These are phyloP conservation scores for Phalaenopsis aphrodite DNA, from an alignment of 106 monocot species.

Conservation along the genomic window DNA sequence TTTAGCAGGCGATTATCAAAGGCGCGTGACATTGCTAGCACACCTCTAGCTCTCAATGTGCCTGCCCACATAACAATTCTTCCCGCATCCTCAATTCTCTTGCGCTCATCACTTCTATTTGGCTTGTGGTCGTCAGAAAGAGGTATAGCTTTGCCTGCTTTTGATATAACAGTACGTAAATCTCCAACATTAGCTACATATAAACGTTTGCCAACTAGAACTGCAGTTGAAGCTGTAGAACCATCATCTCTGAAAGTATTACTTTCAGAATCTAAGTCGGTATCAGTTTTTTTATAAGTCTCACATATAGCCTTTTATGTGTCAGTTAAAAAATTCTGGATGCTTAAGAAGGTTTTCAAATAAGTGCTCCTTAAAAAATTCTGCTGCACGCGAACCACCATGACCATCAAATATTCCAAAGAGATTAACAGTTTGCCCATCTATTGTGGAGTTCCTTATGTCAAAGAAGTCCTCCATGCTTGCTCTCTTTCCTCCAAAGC, in stretches of 20 bases:
- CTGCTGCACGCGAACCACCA: too few relatives aligned
- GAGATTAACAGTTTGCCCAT: conserved; percentile 15
- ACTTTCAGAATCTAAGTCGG: conserved; percentile 69
- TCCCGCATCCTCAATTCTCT: conserved; percentile 88
- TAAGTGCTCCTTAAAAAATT: conserved; percentile 64
- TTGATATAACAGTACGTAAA: conserved; percentile 33
- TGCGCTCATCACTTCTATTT: conserved; percentile 84
- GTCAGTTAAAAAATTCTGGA: conserved; percentile 64
- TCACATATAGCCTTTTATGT: conserved; percentile 87
- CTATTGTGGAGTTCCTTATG: conserved; percentile 10
- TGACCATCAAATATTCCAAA: conserved; percentile 32
- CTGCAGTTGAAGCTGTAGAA: conserved; percentile 85
- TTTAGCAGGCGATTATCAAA: conserved; percentile 82
- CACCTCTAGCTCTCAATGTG: conserved; percentile 86
- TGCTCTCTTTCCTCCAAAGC: conserved; percentile 20
- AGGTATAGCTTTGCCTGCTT: conserved; percentile 75
- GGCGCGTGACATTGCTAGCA: conserved; percentile 92
- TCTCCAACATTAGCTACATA: conserved; percentile 95
- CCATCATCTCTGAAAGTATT: conserved; percentile 83
- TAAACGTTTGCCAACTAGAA: conserved; percentile 74
- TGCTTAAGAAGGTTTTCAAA: conserved; percentile 89
- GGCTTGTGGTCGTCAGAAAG: conserved; percentile 95
- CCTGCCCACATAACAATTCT: conserved; percentile 85
- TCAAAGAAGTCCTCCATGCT: conserved; percentile 22
- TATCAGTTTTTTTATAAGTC: conserved; percentile 75